Base-by-base conservation (phyloP, 192 early-diverging fungal species). In the Coemansia sp. region DNA sequence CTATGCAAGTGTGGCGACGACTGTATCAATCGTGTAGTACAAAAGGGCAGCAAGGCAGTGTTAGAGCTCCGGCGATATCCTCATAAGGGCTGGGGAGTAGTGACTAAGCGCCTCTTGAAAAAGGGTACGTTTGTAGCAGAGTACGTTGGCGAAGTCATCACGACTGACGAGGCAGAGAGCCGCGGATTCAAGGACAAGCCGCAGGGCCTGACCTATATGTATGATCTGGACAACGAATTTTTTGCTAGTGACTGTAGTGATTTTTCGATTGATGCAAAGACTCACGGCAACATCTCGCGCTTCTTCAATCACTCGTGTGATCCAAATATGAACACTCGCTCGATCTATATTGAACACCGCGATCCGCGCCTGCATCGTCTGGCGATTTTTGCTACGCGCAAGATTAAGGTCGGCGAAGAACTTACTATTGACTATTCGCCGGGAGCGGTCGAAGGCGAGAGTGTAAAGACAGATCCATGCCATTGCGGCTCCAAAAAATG, bases 281-380 rank as follows among this genome's bases (percentile, higher is more conserved):
- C 89, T 36, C 91, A 90, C 38, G 98, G 98, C n/a, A 95, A 94
- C 75, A 80, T 95, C 12, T 91, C 96, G 27, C 88, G 94, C 32
- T 99, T 99, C 73, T 95, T 99, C 77, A 99, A 99, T 77, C 98
- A 99, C 80, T 94, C 92, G 45, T 99, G 98, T 77, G 82, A 85
- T 27, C 96, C 98, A 17, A 99, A 98, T 70, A 93, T 94, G 72
- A 69, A 66, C 48, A 70, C 74, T 42, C 27, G 66, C 38, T 66
- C 76, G 9, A 76, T 74, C 19, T 83, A 72, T 29, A 89, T 90
- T 27, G 85, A 94, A 45, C 94, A 98, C 57, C 98, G 97, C 74
- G 94, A 93, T 2, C 85, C 88, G 19, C 88, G 90, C 23, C 69
- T 83, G 55, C 87, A 92, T 61, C 87, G 95, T 6, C 91, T 99